A percentile compares a stretch with the other conserved stretches of the same genome.
Evolutionary conservation across 192 early-diverging fungal species (phyloP).

Genomic region (Backusella australiensis): DNA sequence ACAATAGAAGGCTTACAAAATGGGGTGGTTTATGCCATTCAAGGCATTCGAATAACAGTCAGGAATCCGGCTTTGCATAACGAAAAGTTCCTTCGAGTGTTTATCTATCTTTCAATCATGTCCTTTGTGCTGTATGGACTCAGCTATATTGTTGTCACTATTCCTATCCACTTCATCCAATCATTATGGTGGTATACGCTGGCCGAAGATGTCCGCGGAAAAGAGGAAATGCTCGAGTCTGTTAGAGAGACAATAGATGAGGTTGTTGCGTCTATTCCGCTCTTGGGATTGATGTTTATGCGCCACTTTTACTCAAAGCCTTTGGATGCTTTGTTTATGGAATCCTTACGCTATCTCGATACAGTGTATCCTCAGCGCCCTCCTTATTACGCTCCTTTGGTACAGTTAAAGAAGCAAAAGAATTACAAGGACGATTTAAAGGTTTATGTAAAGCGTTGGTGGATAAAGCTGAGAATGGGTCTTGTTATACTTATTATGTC

Average conservation of each 20-base stretch:
- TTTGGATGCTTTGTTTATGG: slow-evolving; percentile 58
- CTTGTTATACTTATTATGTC: slow-evolving; percentile 45
- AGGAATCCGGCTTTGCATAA: slow-evolving; percentile 46
- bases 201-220: not conserved
- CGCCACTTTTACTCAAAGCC: slow-evolving; percentile 56
- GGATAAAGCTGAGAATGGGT: slow-evolving; percentile 38
- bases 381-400: slow-evolving; percentile 39
- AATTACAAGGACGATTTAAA: slow-evolving; percentile 47
- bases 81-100: slow-evolving; percentile 34
- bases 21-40: slow-evolving; percentile 40
- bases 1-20: slow-evolving; percentile 38
- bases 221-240: not conserved
- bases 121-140: slow-evolving; percentile 40
- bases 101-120: slow-evolving; percentile 39
- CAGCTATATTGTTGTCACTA: slow-evolving; percentile 42
- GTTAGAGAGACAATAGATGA: not conserved
- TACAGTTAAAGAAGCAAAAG: slow-evolving; percentile 29
- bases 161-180: slow-evolving; percentile 40
- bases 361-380: slow-evolving; percentile 23
- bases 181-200: slow-evolving; percentile 24
- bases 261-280: slow-evolving; percentile 34
- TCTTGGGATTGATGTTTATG: slow-evolving; percentile 53
- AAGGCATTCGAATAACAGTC: slow-evolving; percentile 43
- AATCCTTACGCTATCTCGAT: slow-evolving; percentile 47
- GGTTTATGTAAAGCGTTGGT: slow-evolving; percentile 44